Base-by-base conservation (phyloP, 106 monocot genomes). In the Vanilla planifolia region DNA sequence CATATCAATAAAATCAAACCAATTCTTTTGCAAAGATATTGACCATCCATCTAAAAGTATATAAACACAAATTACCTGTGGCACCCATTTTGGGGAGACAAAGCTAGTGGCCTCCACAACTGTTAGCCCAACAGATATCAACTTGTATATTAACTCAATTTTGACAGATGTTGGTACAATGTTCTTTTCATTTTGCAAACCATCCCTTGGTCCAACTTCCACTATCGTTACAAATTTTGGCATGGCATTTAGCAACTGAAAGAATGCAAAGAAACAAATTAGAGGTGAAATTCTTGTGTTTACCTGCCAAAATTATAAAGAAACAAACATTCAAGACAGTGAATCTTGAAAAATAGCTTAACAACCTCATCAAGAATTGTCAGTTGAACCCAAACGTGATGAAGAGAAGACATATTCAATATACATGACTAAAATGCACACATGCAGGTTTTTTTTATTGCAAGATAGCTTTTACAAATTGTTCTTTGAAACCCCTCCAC, bases 71-170 rank as follows among this genome's bases (percentile, higher is more conserved):
- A 63, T 24, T 71, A 90, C 94, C 86, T 95, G 90, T 61, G 84
- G 86, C 15, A 96, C 86, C 95, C 95, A 90, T 75, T 90, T 96
- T 63, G 95, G 95, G 21, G 95, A 96, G 52, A 96, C 95, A 81
- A 96, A 96, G 79, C 95, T 96, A 48, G 95, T 96, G 50, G 95
- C 90, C 73, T 96, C 95, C 66, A 96, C 71, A 69, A 96, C 80
- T 25, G 67, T 61, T 44, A 96, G 70, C 59, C 95, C 95, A 53
- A 81, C 71, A 59, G 73, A 60, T 26, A 71, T 81, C 65, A 96
- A 51, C 48, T 59, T 83, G 35, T 68, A 48, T 78, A 96, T 96
- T 56, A 96, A 67, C 62, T 96, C 86, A 71, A 90, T 72, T 72
- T 96, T 96, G 29, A 96, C 69, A 68, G 61, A 8, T 43, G 95